phyloP scores from a whole-genome alignment of 768 basidiomycete species.

The Collybia nuda region DNA sequence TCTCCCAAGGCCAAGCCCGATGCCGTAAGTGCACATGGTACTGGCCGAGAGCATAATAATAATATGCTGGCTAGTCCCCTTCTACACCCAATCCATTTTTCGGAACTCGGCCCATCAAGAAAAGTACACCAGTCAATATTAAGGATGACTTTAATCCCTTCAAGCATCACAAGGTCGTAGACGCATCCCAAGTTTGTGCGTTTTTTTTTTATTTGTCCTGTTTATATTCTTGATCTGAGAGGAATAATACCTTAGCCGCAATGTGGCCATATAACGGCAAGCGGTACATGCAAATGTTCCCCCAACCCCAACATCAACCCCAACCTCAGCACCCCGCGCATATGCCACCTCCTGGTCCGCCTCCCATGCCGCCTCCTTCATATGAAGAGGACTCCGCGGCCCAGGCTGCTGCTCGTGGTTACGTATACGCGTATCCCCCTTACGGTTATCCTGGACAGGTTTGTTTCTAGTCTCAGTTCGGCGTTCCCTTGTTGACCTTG shows the following conservation, averaged over 20 bases:
- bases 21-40: constrained; percentile 30
- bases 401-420: constrained; percentile 56
- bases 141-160: constrained; percentile 99
- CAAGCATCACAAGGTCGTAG: constrained; percentile 80
- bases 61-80: constrained; percentile 24
- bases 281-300: constrained; percentile 79
- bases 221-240: not conserved
- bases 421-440: constrained; percentile 75
- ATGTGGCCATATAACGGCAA: constrained; percentile 92
- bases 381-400: constrained; percentile 79
- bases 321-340: constrained; percentile 67
- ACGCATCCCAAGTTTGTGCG: constrained; percentile 74
- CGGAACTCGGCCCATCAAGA: constrained; percentile 75
- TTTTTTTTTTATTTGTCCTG: constrained; percentile 20
- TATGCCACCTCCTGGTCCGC: constrained; percentile 65
- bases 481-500: not conserved
- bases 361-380: constrained; percentile 68
- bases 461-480: constrained; percentile 15
- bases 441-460: constrained; percentile 81
- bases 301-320: constrained; percentile 53
- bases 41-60: not conserved
- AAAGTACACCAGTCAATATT: constrained; percentile 72
- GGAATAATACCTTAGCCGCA: constrained; percentile 43
- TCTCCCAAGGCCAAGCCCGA: constrained; percentile 70
- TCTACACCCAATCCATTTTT: constrained; percentile 86